These are phyloP conservation scores for Stenocarpella maydis DNA, from an alignment of 2,329 filamentous ascomycete species.

Conservation along the genomic window DNA sequence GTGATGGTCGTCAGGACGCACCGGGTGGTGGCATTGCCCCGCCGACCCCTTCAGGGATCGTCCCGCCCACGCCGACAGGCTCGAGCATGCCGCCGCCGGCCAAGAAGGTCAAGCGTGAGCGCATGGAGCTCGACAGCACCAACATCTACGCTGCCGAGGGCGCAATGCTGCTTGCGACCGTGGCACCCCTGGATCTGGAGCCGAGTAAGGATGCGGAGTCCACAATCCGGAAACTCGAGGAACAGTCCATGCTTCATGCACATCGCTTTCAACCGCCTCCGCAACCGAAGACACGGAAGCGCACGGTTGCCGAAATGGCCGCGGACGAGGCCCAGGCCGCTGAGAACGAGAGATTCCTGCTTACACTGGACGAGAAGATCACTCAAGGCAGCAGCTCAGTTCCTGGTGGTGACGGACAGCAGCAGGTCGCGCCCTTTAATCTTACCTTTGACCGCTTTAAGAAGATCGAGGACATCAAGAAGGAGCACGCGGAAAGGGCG, in stretches of 20 bases:
- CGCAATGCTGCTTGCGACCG: slow-evolving; percentile 76
- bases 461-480: slow-evolving; percentile 83
- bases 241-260: slow-evolving; percentile 56
- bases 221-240: slow-evolving; percentile 74
- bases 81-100: slow-evolving; percentile 63
- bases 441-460: slow-evolving; percentile 92
- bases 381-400: slow-evolving; percentile 67
- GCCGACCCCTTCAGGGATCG: slow-evolving; percentile 69
- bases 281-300: slow-evolving; percentile 87
- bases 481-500: slow-evolving; percentile 78
- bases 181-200: slow-evolving; percentile 78
- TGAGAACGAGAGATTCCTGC: slow-evolving; percentile 90
- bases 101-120: slow-evolving; percentile 75
- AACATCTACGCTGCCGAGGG: slow-evolving; percentile 81
- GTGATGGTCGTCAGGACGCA: slow-evolving; percentile 44
- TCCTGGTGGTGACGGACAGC: slow-evolving; percentile 76
- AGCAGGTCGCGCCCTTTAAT: slow-evolving; percentile 78
- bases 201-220: slow-evolving; percentile 75
- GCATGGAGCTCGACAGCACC: slow-evolving; percentile 77
- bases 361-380: slow-evolving; percentile 86
- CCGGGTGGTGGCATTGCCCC: slow-evolving; percentile 62
- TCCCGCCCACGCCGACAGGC: slow-evolving; percentile 69
- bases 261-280: slow-evolving; percentile 82
- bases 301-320: slow-evolving; percentile 92
- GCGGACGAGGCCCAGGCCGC: slow-evolving; percentile 93